Conservation (phyloP, 1,284 basidiomycete genomes). For the Cryptococcus maquisensis region DNA sequence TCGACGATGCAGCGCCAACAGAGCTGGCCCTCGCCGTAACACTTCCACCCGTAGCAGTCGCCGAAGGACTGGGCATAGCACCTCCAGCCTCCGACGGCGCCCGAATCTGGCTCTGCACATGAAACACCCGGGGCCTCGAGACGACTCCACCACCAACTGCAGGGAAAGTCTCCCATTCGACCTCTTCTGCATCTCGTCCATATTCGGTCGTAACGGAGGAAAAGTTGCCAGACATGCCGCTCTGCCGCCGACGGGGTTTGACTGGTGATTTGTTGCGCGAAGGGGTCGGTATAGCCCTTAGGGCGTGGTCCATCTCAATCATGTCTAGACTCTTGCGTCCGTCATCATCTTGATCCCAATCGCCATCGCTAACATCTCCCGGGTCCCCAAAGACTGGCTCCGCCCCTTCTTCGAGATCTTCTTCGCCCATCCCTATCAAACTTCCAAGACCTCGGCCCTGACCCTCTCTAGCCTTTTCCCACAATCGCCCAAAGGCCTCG, state of each 20-base stretch:
- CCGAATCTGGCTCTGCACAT: conserved; percentile 64
- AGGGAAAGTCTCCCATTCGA: conserved; percentile 56
- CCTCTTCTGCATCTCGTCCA: conserved; percentile 20
- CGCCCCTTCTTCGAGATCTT: conserved; percentile 60
- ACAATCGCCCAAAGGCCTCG: conserved; percentile 46
- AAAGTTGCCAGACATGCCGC: background rate
- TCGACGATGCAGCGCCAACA: conserved; percentile 39
- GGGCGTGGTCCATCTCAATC: conserved; percentile 26
- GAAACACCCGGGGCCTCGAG: conserved; percentile 67
- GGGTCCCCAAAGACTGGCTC: conserved; percentile 31
- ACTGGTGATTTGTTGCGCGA: background rate
- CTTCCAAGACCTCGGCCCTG: conserved; percentile 53
- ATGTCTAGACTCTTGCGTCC: conserved; percentile 23
- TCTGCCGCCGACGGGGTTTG: conserved; percentile 1
- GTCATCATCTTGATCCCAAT: conserved; percentile 28
- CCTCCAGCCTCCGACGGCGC: conserved; percentile 49
- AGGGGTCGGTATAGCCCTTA: conserved; percentile 10
- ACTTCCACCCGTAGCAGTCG: conserved; percentile 40
- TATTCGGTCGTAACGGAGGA: background rate
- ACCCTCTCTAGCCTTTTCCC: conserved; percentile 62
- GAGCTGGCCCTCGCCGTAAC: conserved; percentile 46
- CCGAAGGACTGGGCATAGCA: conserved; percentile 40
- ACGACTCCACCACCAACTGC: conserved; percentile 73
- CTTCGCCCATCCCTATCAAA: conserved; percentile 44
- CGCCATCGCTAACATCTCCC: conserved; percentile 28